These are phyloP conservation scores for Hordeum pubiflorum DNA, from an alignment of 202 grass and related monocot genomes.

Conservation along the genomic window DNA sequence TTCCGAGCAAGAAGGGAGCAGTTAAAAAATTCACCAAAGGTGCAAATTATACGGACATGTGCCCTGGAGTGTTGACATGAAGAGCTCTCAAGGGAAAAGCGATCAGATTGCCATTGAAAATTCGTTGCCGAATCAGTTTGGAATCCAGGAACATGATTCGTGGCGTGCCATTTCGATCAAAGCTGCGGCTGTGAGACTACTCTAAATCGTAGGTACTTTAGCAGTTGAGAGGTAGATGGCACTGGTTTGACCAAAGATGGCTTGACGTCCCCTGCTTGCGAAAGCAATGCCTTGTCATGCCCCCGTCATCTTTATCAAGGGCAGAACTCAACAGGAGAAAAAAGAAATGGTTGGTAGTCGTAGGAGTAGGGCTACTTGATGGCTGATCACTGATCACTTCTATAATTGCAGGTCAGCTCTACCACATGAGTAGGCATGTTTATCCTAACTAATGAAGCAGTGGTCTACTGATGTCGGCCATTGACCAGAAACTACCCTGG, in stretches of 20 bases:
- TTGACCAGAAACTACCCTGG: too few relatives aligned
- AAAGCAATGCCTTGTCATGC: neutral
- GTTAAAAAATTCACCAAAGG: neutral
- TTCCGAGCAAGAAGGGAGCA: neutral
- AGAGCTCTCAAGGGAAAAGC: neutral
- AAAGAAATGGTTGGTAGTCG: too few relatives aligned
- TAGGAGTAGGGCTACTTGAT: neutral
- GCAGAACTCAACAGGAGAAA: neutral
- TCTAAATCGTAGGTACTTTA: neutral
- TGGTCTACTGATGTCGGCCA: too few relatives aligned
- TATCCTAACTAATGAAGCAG: too few relatives aligned
- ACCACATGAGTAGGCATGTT: neutral
- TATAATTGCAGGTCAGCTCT: neutral
- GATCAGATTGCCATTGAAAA: neutral
- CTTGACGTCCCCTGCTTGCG: neutral
- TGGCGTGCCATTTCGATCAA: neutral
- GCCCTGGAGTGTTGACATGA: neutral
- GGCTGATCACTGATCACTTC: neutral
- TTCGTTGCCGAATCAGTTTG: neutral
- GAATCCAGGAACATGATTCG: neutral
- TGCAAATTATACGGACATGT: neutral
- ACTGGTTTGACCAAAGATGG: neutral
- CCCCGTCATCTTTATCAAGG: conserved; percentile 1
- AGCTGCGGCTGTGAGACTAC: neutral
- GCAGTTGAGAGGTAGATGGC: neutral